Percentiles rank a stretch among this genome's conserved stretches.
These are phyloP conservation scores for Penicillium mononematosum DNA, from an alignment of 495 filamentous ascomycete species.

Conservation along the genomic window DNA sequence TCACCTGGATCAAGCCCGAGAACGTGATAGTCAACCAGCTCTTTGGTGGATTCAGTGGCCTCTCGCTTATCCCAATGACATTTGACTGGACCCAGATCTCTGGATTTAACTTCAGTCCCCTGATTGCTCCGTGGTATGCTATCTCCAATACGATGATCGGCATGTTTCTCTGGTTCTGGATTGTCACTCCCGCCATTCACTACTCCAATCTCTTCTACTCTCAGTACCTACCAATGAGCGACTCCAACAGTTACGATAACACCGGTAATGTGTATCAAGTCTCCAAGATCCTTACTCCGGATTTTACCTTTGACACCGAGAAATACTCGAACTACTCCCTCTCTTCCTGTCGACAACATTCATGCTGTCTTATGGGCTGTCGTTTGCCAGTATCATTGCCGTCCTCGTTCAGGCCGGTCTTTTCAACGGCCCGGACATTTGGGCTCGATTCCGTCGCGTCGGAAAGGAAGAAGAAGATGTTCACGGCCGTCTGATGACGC, in stretches of 20 bases:
- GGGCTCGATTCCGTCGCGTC: slow-evolving; percentile 46
- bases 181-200: slow-evolving; percentile 52
- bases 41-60: slow-evolving; percentile 59
- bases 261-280: slow-evolving; percentile 53
- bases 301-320: slow-evolving; percentile 52
- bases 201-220: slow-evolving; percentile 52
- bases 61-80: slow-evolving; percentile 61
- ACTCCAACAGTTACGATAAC: slow-evolving; percentile 58
- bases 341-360: slow-evolving; percentile 62
- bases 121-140: slow-evolving; percentile 69
- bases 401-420: slow-evolving; percentile 55
- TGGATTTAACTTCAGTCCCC: slow-evolving; percentile 62
- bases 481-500: slow-evolving; percentile 61
- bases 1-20: slow-evolving; percentile 53
- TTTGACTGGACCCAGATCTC: slow-evolving; percentile 71
- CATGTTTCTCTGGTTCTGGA: slow-evolving; percentile 52
- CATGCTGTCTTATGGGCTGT: slow-evolving; percentile 57
- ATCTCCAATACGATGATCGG: slow-evolving; percentile 59
- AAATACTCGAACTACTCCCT: slow-evolving; percentile 60
- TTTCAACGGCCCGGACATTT: slow-evolving; percentile 57
- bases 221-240: slow-evolving; percentile 55
- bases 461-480: slow-evolving; percentile 63
- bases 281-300: slow-evolving; percentile 49
- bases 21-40: slow-evolving; percentile 54
- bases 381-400: slow-evolving; percentile 57